Evolutionary conservation across 129 eudicot species (phyloP).

Genomic region (Flaveria robusta): DNA sequence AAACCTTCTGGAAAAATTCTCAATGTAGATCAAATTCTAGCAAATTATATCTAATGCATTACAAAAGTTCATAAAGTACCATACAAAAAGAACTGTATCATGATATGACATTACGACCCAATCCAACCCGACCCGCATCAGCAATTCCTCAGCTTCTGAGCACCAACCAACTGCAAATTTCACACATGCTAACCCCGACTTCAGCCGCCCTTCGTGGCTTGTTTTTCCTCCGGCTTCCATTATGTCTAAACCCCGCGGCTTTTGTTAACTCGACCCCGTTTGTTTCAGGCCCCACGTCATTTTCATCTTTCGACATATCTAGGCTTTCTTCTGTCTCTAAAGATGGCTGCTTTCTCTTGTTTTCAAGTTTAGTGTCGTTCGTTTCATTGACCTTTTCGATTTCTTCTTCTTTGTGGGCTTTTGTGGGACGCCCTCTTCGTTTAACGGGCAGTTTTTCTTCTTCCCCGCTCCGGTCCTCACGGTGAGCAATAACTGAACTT

Average conservation of each 20-base stretch:
- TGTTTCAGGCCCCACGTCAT: constrained; percentile 36
- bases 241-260: constrained; percentile 76
- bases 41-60: constrained; percentile 34
- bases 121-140: constrained; percentile 9
- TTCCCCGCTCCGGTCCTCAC: constrained; percentile 73
- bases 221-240: constrained; percentile 87
- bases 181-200: constrained; percentile 86
- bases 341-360: constrained; percentile 63
- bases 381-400: constrained; percentile 48
- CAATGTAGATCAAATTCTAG: constrained; percentile 29
- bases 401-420: constrained; percentile 64
- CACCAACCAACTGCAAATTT: constrained; percentile 46
- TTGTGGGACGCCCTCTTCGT: constrained; percentile 93
- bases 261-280: constrained; percentile 43
- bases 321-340: constrained; percentile 42
- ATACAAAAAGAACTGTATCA: constrained; percentile 24
- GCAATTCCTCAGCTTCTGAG: constrained; percentile 32
- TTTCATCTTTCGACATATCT: constrained; percentile 48
- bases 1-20: constrained; percentile 37
- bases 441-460: constrained; percentile 69
- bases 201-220: constrained; percentile 96
- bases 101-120: constrained; percentile 1
- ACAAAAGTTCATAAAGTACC: constrained; percentile 33
- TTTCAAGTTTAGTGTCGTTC: constrained; percentile 37
- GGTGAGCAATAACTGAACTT: constrained; percentile 41